Percentiles rank a stretch among this genome's conserved stretches.
These are phyloP conservation scores for Murraya paniculata DNA, from an alignment of 345 rosid genomes.

Conservation along the genomic window DNA sequence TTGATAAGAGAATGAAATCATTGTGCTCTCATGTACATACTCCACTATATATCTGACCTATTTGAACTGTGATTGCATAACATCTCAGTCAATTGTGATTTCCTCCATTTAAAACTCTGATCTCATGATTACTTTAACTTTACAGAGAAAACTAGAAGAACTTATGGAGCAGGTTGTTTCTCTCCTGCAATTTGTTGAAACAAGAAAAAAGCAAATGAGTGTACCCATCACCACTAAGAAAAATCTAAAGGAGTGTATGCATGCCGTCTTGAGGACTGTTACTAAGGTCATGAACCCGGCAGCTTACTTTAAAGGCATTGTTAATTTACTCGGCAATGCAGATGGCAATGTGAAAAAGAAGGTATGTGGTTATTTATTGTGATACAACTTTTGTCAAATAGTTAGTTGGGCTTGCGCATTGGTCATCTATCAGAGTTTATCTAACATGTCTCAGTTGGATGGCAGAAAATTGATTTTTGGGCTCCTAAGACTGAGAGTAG, in stretches of 20 bases:
- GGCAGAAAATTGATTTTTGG: neutral
- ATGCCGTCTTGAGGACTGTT: conserved; percentile 54
- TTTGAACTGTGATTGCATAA: neutral
- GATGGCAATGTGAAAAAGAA: conserved; percentile 62
- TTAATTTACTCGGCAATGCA: conserved; percentile 56
- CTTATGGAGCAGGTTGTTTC: conserved; percentile 68
- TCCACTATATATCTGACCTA: neutral
- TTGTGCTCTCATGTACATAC: neutral
- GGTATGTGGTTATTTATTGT: conserved; percentile 40
- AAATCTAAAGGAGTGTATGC: conserved; percentile 51
- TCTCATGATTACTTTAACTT: conserved; percentile 8
- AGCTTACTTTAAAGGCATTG: conserved; percentile 65
- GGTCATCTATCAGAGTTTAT: neutral
- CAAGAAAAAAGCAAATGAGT: conserved; percentile 41
- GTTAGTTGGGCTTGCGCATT: neutral
- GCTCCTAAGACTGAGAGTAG: neutral
- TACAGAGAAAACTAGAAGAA: conserved; percentile 65
- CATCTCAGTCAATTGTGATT: neutral
- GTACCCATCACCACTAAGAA: conserved; percentile 40
- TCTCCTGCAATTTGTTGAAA: conserved; percentile 49
- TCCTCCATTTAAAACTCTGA: neutral
- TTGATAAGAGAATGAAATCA: neutral
- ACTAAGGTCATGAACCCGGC: conserved; percentile 60
- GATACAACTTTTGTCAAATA: neutral
- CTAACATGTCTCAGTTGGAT: neutral